These are phyloP conservation scores for Athelia sp. DNA, from an alignment of 1,284 basidiomycete species.

Conservation along the genomic window DNA sequence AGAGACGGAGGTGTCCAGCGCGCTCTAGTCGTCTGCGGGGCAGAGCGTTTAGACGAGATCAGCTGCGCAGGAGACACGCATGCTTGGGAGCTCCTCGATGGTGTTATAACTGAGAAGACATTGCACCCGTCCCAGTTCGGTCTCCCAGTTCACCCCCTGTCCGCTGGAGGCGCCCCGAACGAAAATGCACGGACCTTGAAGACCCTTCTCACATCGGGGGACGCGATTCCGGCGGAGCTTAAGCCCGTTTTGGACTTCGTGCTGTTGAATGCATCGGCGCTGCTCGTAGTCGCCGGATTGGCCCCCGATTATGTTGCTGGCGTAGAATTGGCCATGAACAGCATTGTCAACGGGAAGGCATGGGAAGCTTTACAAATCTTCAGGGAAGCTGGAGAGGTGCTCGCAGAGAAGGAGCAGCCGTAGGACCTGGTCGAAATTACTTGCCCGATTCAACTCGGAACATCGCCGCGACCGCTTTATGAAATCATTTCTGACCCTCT, in stretches of 20 bases:
- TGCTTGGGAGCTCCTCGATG: constrained; percentile 61
- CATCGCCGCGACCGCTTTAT: too few species aligned
- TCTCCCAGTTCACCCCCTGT: constrained; percentile 62
- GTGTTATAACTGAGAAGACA: constrained; percentile 43
- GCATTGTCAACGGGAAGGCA: constrained; percentile 70
- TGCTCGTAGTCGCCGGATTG: constrained; percentile 76
- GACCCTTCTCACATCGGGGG: constrained; percentile 49
- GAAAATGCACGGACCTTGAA: constrained; percentile 73
- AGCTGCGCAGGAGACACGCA: constrained; percentile 88
- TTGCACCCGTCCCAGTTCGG: constrained; percentile 69
- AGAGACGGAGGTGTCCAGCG: constrained; percentile 65
- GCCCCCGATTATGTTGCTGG: constrained; percentile 72
- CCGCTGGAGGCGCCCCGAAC: constrained; percentile 58
- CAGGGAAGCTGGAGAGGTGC: constrained; percentile 16
- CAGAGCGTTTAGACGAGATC: constrained; percentile 92
- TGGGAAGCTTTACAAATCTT: constrained; percentile 66
- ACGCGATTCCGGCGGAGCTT: constrained; percentile 44
- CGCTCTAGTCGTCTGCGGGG: constrained; percentile 92
- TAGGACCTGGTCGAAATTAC: not conserved
- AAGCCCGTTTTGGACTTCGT: constrained; percentile 77
- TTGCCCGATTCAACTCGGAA: too few species aligned
- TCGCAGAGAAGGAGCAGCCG: too few species aligned
- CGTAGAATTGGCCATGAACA: constrained; percentile 67
- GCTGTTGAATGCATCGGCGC: constrained; percentile 78
- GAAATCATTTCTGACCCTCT: too few species aligned